A percentile compares a stretch with the other conserved stretches of the same genome.
phyloP scores from a whole-genome alignment of 176 grass and related monocot genomes.

The Aegilops tauschii region DNA sequence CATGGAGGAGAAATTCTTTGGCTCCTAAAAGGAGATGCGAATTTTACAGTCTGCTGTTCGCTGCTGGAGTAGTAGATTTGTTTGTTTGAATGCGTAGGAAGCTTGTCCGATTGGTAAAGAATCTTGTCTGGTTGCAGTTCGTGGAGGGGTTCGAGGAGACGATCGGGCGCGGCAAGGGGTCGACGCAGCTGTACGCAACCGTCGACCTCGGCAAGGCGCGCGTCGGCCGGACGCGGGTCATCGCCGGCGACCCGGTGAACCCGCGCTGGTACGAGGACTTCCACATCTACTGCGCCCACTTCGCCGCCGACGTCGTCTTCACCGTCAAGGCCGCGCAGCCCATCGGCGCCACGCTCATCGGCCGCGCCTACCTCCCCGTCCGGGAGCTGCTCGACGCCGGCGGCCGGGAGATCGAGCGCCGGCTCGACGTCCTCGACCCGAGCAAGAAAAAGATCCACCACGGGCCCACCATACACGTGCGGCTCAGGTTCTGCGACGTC shows the following conservation, averaged over 20 bases:
- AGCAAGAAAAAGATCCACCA: conserved; percentile 33
- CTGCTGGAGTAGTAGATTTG: neutral
- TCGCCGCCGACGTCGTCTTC: conserved; percentile 70
- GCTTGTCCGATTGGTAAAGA: neutral
- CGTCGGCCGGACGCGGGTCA: conserved; percentile 80
- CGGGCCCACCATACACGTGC: conserved; percentile 62
- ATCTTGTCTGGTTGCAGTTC: conserved; percentile 35
- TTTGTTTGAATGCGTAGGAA: neutral
- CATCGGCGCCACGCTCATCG: conserved; percentile 78
- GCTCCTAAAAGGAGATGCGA: neutral
- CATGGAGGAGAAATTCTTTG: neutral
- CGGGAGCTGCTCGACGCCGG: conserved; percentile 49
- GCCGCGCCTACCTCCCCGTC: conserved; percentile 78
- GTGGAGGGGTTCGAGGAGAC: conserved; percentile 76
- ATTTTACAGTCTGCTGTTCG: neutral
- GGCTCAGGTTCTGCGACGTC: conserved; percentile 61
- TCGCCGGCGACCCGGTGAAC: conserved; percentile 65
- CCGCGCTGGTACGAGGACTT: conserved; percentile 93
- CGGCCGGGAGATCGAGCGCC: conserved; percentile 44
- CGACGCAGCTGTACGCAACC: conserved; percentile 79
- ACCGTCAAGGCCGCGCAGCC: conserved; percentile 74
- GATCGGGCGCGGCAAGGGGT: conserved; percentile 66
- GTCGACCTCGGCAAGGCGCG: conserved; percentile 76
- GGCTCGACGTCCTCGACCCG: conserved; percentile 55
- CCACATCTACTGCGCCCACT: conserved; percentile 96